These are phyloP conservation scores for Stephania yunnanensis DNA, from an alignment of 164 flowering plant genomes.

Conservation along the genomic window DNA sequence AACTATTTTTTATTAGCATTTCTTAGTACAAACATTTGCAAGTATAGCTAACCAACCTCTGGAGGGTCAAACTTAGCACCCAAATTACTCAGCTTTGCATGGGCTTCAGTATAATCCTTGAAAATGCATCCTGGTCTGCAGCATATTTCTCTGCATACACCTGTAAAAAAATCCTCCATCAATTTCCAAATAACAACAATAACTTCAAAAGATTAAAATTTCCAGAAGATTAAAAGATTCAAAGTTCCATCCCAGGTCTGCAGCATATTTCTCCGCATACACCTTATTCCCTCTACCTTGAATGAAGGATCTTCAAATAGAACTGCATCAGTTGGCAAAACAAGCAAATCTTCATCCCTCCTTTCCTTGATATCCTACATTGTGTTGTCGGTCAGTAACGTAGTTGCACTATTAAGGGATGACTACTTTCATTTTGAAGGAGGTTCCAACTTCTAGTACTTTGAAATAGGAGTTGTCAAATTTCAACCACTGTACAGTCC, in stretches of 20 bases:
- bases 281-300: conserved; percentile 43
- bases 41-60: conserved; percentile 50
- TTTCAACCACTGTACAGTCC: conserved; percentile 93
- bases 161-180: conserved; percentile 31
- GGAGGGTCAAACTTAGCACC: conserved; percentile 98
- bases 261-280: background rate
- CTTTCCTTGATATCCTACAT: conserved; percentile 81
- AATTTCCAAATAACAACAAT: conserved; percentile 4
- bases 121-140: conserved; percentile 83
- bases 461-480: conserved; percentile 95
- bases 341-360: conserved; percentile 80
- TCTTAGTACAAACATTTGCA: background rate
- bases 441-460: conserved; percentile 29
- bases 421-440: background rate
- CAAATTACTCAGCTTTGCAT: conserved; percentile 92
- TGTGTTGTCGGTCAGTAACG: conserved; percentile 14
- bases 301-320: conserved; percentile 93
- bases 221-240: background rate
- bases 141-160: conserved; percentile 94
- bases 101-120: conserved; percentile 98
- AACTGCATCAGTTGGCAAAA: conserved; percentile 93
- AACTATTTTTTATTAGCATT: background rate
- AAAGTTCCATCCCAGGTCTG: background rate
- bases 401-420: background rate
- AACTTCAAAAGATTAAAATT: too few relatives aligned